phyloP scores from a whole-genome alignment of 768 basidiomycete genomes.

The Kwoniella europaea region DNA sequence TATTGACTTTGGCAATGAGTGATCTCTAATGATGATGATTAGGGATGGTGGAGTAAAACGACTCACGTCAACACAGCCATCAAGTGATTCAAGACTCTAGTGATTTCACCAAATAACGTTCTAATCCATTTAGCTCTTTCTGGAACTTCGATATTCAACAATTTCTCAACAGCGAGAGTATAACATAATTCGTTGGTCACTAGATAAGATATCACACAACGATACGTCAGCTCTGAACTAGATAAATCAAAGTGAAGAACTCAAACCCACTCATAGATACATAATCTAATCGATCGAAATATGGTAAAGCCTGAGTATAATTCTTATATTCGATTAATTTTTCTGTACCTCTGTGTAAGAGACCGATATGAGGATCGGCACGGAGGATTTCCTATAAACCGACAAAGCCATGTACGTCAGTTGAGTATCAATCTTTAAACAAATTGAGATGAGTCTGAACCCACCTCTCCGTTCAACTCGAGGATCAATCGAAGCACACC shows the following conservation, averaged over 20 bases:
- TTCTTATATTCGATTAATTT: constrained; percentile 99
- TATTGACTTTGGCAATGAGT: too few species aligned
- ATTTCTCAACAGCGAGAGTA: constrained; percentile 95
- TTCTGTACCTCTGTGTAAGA: constrained; percentile 96
- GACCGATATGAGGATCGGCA: constrained; percentile 74
- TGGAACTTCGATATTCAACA: constrained; percentile 94
- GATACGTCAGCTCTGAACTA: background rate
- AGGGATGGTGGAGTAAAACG: background rate
- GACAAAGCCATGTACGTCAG: background rate
- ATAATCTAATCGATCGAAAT: constrained; percentile 98
- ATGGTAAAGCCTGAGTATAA: constrained; percentile 94
- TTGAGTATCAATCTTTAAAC: background rate
- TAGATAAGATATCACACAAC: constrained; percentile 52
- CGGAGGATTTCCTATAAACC: constrained; percentile 55
- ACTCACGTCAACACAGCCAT: constrained; percentile 86
- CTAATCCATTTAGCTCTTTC: constrained; percentile 98
- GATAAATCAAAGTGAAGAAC: too few species aligned
- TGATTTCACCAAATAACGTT: constrained; percentile 95
- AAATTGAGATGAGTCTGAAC: constrained; percentile 8
- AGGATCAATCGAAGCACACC: constrained; percentile 97
- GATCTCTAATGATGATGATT: too few species aligned
- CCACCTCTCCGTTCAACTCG: constrained; percentile 90
- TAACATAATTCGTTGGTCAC: constrained; percentile 99
- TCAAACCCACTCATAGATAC: constrained; percentile 90
- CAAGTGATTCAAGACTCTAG: constrained; percentile 91